These are phyloP conservation scores for Leishmania braziliensis DNA, from an alignment of 208 protist species.

Conservation along the genomic window DNA sequence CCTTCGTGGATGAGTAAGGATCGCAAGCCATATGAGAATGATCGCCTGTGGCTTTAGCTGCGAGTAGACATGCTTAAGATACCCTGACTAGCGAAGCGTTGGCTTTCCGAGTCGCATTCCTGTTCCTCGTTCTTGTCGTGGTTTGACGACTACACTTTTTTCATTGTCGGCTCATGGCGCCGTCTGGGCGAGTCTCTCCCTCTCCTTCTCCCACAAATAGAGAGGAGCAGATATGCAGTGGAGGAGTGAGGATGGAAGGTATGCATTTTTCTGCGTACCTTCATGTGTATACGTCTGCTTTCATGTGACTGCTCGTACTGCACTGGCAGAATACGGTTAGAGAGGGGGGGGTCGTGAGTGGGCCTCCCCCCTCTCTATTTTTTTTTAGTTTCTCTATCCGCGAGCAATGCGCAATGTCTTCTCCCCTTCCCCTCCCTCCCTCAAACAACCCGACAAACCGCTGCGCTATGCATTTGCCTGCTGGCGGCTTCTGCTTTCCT, in stretches of 20 bases:
- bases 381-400: too few species aligned
- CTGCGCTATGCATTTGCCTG: too few species aligned
- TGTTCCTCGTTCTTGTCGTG: not conserved
- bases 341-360: not conserved
- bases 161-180: too few species aligned
- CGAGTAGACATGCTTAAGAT: not conserved
- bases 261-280: not conserved
- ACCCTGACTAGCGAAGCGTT: not conserved
- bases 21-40: slow-evolving; percentile 17
- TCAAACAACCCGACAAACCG: too few species aligned
- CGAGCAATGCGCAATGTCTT: not conserved
- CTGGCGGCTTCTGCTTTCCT: too few species aligned
- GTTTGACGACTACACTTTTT: too few species aligned
- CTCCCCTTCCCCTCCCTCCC: too few species aligned
- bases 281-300: not conserved
- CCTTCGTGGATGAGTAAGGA: slow-evolving; percentile 7
- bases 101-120: not conserved
- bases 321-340: not conserved
- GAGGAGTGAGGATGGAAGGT: not conserved
- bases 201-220: too few species aligned
- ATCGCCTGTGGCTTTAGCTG: not conserved
- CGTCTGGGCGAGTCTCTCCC: too few species aligned
- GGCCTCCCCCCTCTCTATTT: not conserved
- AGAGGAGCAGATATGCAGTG: not conserved
- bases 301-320: not conserved